Conservation (phyloP, 2,329 filamentous ascomycete genomes). For the Colletotrichum sp. region DNA sequence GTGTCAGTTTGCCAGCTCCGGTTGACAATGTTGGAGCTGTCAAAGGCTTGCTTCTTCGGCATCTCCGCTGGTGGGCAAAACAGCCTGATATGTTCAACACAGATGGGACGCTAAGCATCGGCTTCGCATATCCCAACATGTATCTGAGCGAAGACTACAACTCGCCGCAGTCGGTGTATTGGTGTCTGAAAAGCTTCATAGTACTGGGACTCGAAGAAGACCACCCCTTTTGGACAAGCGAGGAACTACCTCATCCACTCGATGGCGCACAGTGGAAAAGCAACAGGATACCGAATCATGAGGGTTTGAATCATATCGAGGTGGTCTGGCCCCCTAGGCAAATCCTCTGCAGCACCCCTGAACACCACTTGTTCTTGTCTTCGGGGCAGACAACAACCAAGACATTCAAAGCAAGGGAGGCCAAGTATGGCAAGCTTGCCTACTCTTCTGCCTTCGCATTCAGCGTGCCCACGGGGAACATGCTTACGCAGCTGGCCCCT, state of each 20-base stretch:
- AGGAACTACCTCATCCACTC: constrained; percentile 39
- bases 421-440: constrained; percentile 44
- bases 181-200: constrained; percentile 50
- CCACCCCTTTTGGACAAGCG: constrained; percentile 44
- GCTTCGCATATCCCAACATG: constrained; percentile 39
- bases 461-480: constrained; percentile 31
- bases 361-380: constrained; percentile 43
- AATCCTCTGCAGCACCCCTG: constrained; percentile 39
- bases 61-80: constrained; percentile 47
- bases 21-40: constrained; percentile 33
- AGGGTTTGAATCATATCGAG: background rate
- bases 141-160: constrained; percentile 56
- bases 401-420: constrained; percentile 35
- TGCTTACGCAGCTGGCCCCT: constrained; percentile 28
- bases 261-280: background rate
- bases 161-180: constrained; percentile 53
- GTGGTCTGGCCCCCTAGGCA: constrained; percentile 36
- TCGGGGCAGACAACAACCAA: constrained; percentile 36
- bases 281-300: background rate
- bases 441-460: constrained; percentile 44
- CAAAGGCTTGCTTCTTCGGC: constrained; percentile 47
- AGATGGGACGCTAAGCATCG: constrained; percentile 49
- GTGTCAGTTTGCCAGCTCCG: constrained; percentile 35
- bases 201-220: constrained; percentile 33
- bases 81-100: constrained; percentile 42